Conservation (phyloP, 305 asterid species). For the Fraxinus paxiana region DNA sequence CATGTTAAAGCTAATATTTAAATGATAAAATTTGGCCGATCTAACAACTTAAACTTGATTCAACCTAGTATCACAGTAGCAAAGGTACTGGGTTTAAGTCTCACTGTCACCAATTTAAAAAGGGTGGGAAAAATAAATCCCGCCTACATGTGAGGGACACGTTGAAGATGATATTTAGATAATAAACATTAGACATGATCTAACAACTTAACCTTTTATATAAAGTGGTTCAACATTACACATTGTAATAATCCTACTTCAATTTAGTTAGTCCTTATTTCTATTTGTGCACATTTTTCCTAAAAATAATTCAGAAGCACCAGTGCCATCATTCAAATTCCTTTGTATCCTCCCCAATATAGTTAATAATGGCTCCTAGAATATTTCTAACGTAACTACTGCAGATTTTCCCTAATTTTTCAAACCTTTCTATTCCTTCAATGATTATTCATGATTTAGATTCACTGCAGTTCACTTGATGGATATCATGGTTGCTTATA, state of each 20-base stretch:
- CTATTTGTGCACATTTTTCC: background rate
- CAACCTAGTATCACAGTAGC: background rate
- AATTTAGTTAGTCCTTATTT: background rate
- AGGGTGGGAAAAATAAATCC: background rate
- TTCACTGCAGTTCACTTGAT: constrained; percentile 17
- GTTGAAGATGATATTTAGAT: background rate
- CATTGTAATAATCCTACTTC: background rate
- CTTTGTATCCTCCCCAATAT: background rate
- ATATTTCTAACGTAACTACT: background rate
- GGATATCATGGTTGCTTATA: constrained; percentile 28
- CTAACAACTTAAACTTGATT: background rate
- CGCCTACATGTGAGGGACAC: background rate
- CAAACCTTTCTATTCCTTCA: constrained; percentile 1
- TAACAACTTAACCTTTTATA: background rate
- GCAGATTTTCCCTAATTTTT: background rate
- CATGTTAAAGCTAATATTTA: background rate
- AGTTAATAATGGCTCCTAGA: background rate
- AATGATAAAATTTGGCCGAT: background rate
- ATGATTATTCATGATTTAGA: background rate
- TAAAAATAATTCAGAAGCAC: background rate
- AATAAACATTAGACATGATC: background rate
- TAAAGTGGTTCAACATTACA: background rate
- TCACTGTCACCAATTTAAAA: background rate
- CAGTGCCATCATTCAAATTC: background rate
- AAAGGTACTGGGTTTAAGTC: background rate